A percentile compares a stretch with the other conserved stretches of the same genome.
Conservation (phyloP, 1,284 basidiomycete species). For the Singerocomus rubriflavus region DNA sequence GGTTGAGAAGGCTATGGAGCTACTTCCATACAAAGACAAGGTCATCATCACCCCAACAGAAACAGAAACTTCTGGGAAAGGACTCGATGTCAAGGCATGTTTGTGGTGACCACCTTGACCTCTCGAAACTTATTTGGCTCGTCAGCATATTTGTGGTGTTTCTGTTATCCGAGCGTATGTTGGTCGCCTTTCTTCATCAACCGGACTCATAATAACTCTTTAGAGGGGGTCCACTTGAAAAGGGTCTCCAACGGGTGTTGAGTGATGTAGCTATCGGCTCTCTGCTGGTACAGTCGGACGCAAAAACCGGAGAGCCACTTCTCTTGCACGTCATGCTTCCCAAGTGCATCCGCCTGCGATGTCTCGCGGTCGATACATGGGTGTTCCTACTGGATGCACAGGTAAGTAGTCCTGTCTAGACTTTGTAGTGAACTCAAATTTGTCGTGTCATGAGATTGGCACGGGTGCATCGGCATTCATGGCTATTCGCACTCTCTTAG, state of each 20-base stretch:
- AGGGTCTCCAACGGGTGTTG: constrained; percentile 86
- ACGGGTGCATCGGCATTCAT: constrained; percentile 95
- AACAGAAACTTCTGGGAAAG: constrained; percentile 58
- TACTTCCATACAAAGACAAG: constrained; percentile 70
- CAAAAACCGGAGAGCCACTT: constrained; percentile 82
- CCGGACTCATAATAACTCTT: constrained; percentile 10
- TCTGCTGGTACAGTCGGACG: constrained; percentile 87
- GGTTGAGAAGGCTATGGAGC: constrained; percentile 80
- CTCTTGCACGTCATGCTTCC: constrained; percentile 85
- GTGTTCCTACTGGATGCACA: constrained; percentile 94
- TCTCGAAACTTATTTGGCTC: constrained; percentile 7
- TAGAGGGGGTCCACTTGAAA: constrained; percentile 87
- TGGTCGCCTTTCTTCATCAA: not conserved
- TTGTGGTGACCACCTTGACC: not conserved
- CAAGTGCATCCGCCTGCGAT: constrained; percentile 59
- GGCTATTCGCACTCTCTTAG: constrained; percentile 92
- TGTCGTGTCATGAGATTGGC: constrained; percentile 61
- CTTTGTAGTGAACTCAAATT: not conserved
- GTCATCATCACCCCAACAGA: constrained; percentile 69
- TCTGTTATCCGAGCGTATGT: constrained; percentile 79
- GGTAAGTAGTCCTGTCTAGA: constrained; percentile 36
- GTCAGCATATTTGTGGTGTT: constrained; percentile 72
- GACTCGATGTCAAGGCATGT: constrained; percentile 53
- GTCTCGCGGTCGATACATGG: constrained; percentile 67
- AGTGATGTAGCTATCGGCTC: constrained; percentile 87